phyloP scores from a whole-genome alignment of 257 asterid species.

The Plantago elongata region DNA sequence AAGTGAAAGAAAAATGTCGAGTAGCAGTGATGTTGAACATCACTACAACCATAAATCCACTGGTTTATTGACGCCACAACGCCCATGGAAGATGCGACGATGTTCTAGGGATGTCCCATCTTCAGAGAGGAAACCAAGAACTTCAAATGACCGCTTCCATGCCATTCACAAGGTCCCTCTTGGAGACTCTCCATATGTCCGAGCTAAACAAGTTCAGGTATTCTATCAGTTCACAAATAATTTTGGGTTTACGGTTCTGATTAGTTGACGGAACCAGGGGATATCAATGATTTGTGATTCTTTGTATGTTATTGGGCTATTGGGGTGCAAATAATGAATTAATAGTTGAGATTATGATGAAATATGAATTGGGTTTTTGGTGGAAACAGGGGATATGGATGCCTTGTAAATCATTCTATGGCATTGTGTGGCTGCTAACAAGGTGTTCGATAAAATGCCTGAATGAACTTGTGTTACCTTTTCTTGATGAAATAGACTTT shows the following conservation, averaged over 20 bases:
- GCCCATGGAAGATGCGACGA: constrained; percentile 35
- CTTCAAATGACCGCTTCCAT: constrained; percentile 47
- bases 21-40: constrained; percentile 24
- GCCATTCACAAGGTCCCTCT: constrained; percentile 74
- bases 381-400: background rate
- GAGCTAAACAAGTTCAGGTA: constrained; percentile 92
- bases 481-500: too few species aligned
- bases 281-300: background rate
- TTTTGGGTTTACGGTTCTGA: background rate
- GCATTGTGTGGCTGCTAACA: background rate
- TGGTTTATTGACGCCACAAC: constrained; percentile 82
- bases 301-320: too few species aligned
- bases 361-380: too few species aligned
- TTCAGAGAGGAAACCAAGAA: constrained; percentile 49
- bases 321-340: too few species aligned
- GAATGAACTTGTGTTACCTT: background rate
- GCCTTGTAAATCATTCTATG: background rate
- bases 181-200: constrained; percentile 82
- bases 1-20: background rate
- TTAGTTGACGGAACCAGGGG: background rate
- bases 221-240: background rate
- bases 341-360: background rate
- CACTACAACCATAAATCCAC: constrained; percentile 26
- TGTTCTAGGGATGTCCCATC: constrained; percentile 37
- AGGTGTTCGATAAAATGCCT: background rate